Evolutionary conservation across 1,284 basidiomycete genomes (phyloP), one percentile per base, ranked within the genome.

Genomic region (Irpex lacteus): DNA sequence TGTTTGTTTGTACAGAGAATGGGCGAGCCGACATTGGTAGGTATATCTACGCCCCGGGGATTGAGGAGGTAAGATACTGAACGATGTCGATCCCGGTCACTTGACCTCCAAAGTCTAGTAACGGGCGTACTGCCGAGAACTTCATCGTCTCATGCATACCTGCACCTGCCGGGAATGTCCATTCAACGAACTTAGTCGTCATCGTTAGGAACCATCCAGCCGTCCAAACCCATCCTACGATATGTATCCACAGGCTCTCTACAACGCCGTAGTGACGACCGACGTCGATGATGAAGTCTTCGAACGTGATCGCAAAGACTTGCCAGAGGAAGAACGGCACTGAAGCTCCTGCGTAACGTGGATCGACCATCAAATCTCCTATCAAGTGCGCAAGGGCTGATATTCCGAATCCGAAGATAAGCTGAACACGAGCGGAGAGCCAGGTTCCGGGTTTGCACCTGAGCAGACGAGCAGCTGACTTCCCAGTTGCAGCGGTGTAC

Each of bases 381-480:
- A 61, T 50, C 59, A 65, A 67, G 61, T 77, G 76, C 18, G 73
- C 68, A 11, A 77, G n/a, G 8, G 71, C 73, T 0, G 76, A 75
- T 37, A 76, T 47, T 32, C 73, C 62, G 70, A 78, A 77, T 5
- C 69, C 74, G 32, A 70, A 63, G 64, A 74, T 76, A 13, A 78
- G 71, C 60, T 77, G 76, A 8, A 68, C 71, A 64, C 75, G 75
- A 4, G 71, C 71, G 0, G 76, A 76, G 9, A 54, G 56, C 15
- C 63, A 63, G 0, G 69, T 66, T 6, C 74, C 73, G 0, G 63
- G 64, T 9, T 64, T 65, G 60, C 73, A 69, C 2, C 66, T 60
- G 19, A 70, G 44, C 7, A 56, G n/a, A 8, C 65, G 68, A 4
- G 67, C 61, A 34, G 67, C 59, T 7, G 59, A 59, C 56, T 71